Conservation (phyloP, 1,284 basidiomycete species). For the Calocybe gambosa region DNA sequence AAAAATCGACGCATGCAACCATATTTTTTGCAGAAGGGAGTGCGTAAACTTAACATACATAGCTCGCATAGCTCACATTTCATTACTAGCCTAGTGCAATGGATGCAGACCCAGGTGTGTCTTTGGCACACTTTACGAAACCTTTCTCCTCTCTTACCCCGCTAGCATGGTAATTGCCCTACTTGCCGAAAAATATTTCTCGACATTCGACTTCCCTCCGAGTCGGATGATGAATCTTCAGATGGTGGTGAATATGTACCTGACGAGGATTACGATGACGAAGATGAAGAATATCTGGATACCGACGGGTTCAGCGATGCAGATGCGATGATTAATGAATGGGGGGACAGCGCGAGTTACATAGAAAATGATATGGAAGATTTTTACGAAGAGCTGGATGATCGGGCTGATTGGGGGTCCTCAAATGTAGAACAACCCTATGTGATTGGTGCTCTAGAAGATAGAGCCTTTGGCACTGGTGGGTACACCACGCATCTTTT, state of each 20-base stretch:
- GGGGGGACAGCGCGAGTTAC: conserved; percentile 20
- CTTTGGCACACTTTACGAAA: neutral
- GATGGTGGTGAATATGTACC: conserved; percentile 64
- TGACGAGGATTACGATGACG: conserved; percentile 41
- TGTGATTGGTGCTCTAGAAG: conserved; percentile 17
- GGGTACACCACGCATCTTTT: neutral
- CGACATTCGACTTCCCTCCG: conserved; percentile 41
- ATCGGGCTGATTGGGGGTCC: conserved; percentile 19
- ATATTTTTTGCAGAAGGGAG: conserved; percentile 64
- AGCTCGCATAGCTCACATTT: neutral
- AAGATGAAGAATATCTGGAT: conserved; percentile 36
- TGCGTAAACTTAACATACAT: conserved; percentile 25
- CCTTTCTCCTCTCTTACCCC: conserved; percentile 1
- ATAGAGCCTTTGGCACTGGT: neutral
- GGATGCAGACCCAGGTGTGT: conserved; percentile 53
- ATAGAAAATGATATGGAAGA: conserved; percentile 16
- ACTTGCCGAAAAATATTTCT: conserved; percentile 57
- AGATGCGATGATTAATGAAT: conserved; percentile 24
- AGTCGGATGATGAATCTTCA: conserved; percentile 57
- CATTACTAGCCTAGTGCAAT: conserved; percentile 46
- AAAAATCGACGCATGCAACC: conserved; percentile 51
- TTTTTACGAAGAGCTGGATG: conserved; percentile 11
- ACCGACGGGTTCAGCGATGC: conserved; percentile 32
- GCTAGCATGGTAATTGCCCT: conserved; percentile 65
- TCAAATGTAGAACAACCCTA: conserved; percentile 30